Base-by-base conservation (phyloP, 306 rosid species). In the Pyrus pyrifolia region DNA sequence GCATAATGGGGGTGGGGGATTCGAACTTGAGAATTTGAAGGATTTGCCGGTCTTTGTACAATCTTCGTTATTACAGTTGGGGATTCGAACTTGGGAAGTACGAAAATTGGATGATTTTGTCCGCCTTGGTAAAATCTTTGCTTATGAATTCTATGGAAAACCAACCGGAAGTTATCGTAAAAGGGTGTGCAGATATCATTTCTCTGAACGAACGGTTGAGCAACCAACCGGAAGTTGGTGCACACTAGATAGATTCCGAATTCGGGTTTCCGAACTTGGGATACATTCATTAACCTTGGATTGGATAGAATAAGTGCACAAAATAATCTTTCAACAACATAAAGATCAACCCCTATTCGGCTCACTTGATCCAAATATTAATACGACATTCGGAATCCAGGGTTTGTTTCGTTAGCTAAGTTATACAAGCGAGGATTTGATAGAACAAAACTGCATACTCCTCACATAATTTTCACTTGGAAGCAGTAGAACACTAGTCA, bases 361-460 rank as follows among this genome's bases (percentile, higher is more conserved):
- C 44, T 40, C 44, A 40, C 40, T 33, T 35, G 44, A 2, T 2
- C 44, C 44, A 40, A 40, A 40, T 9, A 40, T 40, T 40, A 40
- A 8, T 8, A 30, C 25, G 57, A 42, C 10, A 73, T 40, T 40
- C 3, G 10, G 14, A 44, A 6, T 45, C 22, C 6, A 33, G 66
- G 60, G 61, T 42, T 60, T 22, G 68, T 35, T 60, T 46, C 70
- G 21, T 5, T 9, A 11, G 29, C 57, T 30, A 67, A 18, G 58
- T 72, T 73, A 63, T 64, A 81, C 71, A 71, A 15, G 64, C 23
- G 23, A 31, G 66, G 67, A 60, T 77, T 65, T 55, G 29, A 71
- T 49, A 71, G 69, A 49, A 18, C 67, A 57, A 8, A 55, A 58
- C 11, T 10, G 14, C 51, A 29, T 19, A 35, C 42, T 68, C 66